These are phyloP conservation scores for Brasenia schreberi DNA, from an alignment of 164 flowering plant species.

Conservation along the genomic window DNA sequence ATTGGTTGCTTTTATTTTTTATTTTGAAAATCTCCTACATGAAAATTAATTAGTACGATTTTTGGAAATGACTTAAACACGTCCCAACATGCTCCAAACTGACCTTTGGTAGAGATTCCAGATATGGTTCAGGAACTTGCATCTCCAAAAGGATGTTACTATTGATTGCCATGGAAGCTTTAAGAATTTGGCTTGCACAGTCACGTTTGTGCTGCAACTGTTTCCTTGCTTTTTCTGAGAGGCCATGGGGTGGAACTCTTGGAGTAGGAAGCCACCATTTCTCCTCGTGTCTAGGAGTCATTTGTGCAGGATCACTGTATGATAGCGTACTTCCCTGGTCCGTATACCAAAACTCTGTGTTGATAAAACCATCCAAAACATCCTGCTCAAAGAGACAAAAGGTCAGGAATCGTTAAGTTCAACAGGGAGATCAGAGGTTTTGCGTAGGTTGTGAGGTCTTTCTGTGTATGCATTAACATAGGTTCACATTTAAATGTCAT, in stretches of 20 bases:
- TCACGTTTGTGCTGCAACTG: conserved; percentile 66
- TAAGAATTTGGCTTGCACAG: conserved; percentile 77
- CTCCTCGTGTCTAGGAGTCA: conserved; percentile 58
- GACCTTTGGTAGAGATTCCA: conserved; percentile 84
- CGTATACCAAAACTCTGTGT: conserved; percentile 61
- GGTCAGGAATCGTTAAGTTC: too few species aligned
- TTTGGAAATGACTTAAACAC: neutral
- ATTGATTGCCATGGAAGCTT: conserved; percentile 92
- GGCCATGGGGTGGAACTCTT: conserved; percentile 57
- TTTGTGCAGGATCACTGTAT: conserved; percentile 30
- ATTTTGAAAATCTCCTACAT: neutral
- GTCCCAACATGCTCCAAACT: conserved; percentile 2
- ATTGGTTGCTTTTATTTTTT: neutral
- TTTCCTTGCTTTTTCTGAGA: conserved; percentile 65
- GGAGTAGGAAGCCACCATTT: conserved; percentile 99
- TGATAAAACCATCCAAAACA: conserved; percentile 51
- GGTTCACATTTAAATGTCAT: too few species aligned
- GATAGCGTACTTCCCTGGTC: conserved; percentile 50
- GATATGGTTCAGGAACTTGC: conserved; percentile 79
- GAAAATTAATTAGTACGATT: neutral
- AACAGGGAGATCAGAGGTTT: too few species aligned
- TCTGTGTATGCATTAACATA: too few species aligned
- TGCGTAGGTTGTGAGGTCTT: too few species aligned
- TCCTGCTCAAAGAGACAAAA: conserved; percentile 33
- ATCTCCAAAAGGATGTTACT: conserved; percentile 64